Percentiles rank a stretch among this genome's conserved stretches.
Evolutionary conservation across 2,329 filamentous ascomycete species (phyloP).

Genomic region (Cryphonectria nitschkei): DNA sequence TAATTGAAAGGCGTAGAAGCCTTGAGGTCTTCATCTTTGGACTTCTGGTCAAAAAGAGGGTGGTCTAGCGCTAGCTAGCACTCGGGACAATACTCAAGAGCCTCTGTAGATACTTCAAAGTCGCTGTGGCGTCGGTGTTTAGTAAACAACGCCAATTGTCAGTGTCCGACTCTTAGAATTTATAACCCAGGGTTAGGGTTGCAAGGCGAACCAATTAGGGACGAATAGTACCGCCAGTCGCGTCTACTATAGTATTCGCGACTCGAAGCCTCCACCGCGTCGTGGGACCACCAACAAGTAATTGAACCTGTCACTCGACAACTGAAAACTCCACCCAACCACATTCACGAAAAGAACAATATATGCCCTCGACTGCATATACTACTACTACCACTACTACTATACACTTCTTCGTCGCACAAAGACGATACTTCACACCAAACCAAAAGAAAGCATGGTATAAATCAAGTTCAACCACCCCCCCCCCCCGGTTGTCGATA

Average conservation of each 20-base stretch:
- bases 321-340: not conserved
- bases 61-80: conserved; percentile 22
- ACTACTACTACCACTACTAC: not conserved
- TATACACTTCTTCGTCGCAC: not conserved
- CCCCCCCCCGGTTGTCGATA: not conserved
- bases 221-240: not conserved
- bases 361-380: not conserved
- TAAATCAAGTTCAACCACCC: conserved; percentile 5
- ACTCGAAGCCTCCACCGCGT: not conserved
- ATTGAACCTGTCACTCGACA: not conserved
- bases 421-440: not conserved
- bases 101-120: conserved; percentile 17
- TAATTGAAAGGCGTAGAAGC: conserved; percentile 25
- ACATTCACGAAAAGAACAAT: not conserved
- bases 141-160: no score
- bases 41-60: conserved; percentile 1
- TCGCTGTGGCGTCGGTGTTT: not conserved
- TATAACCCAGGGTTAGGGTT: no score
- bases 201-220: no score
- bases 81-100: conserved; percentile 20
- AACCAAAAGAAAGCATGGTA: conserved; percentile 1
- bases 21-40: conserved; percentile 6
- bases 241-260: not conserved
- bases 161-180: no score
- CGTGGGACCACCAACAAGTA: not conserved